These are phyloP conservation scores for Rutstroemia sydowiana DNA, from an alignment of 2,329 filamentous ascomycete species.

Conservation along the genomic window DNA sequence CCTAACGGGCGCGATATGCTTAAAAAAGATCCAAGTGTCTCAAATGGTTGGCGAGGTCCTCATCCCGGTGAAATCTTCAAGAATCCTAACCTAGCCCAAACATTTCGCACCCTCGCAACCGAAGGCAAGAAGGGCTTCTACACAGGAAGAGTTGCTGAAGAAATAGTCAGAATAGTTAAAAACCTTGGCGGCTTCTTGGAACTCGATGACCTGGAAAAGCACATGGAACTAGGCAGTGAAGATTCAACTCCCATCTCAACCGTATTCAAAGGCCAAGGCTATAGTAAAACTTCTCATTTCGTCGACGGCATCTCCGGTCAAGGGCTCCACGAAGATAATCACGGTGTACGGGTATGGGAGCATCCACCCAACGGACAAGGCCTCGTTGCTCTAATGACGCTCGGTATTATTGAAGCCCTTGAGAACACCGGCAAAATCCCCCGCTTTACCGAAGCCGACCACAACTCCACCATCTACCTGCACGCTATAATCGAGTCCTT, in stretches of 20 bases:
- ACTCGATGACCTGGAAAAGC: constrained; percentile 71
- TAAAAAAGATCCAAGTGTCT: constrained; percentile 62
- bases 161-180: constrained; percentile 69
- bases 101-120: constrained; percentile 69
- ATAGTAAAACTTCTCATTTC: constrained; percentile 39
- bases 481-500: constrained; percentile 85
- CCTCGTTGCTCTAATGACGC: constrained; percentile 86
- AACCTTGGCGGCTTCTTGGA: constrained; percentile 71
- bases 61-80: constrained; percentile 79
- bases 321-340: constrained; percentile 33
- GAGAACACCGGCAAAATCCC: constrained; percentile 70
- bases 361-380: constrained; percentile 96
- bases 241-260: constrained; percentile 80
- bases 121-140: constrained; percentile 92
- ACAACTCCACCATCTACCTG: constrained; percentile 75
- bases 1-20: constrained; percentile 85
- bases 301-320: constrained; percentile 36
- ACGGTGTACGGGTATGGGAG: constrained; percentile 81
- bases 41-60: constrained; percentile 67
- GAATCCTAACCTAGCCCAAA: constrained; percentile 72
- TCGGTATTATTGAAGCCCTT: constrained; percentile 84
- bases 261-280: constrained; percentile 62
- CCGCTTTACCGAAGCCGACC: constrained; percentile 59
- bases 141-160: constrained; percentile 71
- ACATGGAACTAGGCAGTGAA: constrained; percentile 67